phyloP scores from a whole-genome alignment of 1,284 basidiomycete genomes.

The Wolfiporia cocos region DNA sequence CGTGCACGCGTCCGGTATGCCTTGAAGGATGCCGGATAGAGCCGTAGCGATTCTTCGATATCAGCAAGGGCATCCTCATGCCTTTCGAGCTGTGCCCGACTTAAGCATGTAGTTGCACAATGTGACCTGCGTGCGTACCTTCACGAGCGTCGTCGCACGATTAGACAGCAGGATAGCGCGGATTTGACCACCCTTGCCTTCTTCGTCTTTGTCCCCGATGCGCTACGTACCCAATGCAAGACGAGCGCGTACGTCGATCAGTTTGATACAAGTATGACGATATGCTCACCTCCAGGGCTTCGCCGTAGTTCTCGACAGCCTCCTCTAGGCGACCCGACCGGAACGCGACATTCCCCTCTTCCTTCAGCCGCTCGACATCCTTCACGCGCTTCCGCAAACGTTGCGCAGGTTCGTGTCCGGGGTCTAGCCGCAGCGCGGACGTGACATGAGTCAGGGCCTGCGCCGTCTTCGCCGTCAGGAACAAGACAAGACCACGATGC shows the following conservation, averaged over 20 bases:
- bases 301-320: slow-evolving; percentile 65
- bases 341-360: slow-evolving; percentile 79
- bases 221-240: slow-evolving; percentile 29
- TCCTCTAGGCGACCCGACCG: slow-evolving; percentile 56
- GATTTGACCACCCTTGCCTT: slow-evolving; percentile 70
- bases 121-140: slow-evolving; percentile 35
- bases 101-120: slow-evolving; percentile 7
- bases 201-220: slow-evolving; percentile 57
- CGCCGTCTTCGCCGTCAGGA: slow-evolving; percentile 67
- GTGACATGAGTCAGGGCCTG: slow-evolving; percentile 70
- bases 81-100: slow-evolving; percentile 44
- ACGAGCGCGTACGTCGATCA: neutral
- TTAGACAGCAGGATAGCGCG: slow-evolving; percentile 80
- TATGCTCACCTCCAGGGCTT: slow-evolving; percentile 54
- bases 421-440: slow-evolving; percentile 75
- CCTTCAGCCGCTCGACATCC: slow-evolving; percentile 77
- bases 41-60: slow-evolving; percentile 59
- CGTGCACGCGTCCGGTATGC: slow-evolving; percentile 82
- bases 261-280: neutral
- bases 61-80: slow-evolving; percentile 68
- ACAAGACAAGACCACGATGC: slow-evolving; percentile 75
- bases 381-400: slow-evolving; percentile 71
- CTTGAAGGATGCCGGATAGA: slow-evolving; percentile 73
- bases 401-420: slow-evolving; percentile 68
- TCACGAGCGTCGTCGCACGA: slow-evolving; percentile 76